Evolutionary conservation across 345 rosid species (phyloP).

Genomic region (Alliaria petiolata): DNA sequence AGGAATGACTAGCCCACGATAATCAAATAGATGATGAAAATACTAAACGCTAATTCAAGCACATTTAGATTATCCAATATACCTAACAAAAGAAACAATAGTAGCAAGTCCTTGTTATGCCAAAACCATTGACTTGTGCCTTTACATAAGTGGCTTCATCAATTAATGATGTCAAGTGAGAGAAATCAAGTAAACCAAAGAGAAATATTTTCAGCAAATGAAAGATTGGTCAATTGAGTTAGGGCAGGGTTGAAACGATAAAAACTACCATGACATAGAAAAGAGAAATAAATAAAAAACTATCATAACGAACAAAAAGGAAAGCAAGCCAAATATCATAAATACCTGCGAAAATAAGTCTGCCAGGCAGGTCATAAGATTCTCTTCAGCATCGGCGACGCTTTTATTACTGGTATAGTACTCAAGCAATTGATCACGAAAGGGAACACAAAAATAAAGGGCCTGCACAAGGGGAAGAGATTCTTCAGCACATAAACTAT

Average conservation of each 20-base stretch:
- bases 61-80: neutral
- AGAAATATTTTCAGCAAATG: neutral
- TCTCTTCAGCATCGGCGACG: slow-evolving; percentile 80
- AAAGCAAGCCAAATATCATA: neutral
- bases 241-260: neutral
- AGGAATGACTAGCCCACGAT: neutral
- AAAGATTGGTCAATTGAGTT: slow-evolving; percentile 7
- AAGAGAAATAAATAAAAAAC: neutral
- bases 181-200: neutral
- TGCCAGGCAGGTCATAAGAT: slow-evolving; percentile 93
- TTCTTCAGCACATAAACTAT: neutral
- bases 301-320: neutral
- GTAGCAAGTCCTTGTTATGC: neutral
- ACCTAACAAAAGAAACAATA: neutral
- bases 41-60: neutral
- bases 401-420: slow-evolving; percentile 74
- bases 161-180: neutral
- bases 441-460: slow-evolving; percentile 94
- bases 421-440: slow-evolving; percentile 98
- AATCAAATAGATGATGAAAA: neutral
- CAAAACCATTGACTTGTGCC: neutral
- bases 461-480: slow-evolving; percentile 52
- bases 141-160: neutral
- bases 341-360: slow-evolving; percentile 91
- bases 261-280: neutral